These are phyloP conservation scores for Coniella lustricola DNA, from an alignment of 2,329 filamentous ascomycete genomes.

Conservation along the genomic window DNA sequence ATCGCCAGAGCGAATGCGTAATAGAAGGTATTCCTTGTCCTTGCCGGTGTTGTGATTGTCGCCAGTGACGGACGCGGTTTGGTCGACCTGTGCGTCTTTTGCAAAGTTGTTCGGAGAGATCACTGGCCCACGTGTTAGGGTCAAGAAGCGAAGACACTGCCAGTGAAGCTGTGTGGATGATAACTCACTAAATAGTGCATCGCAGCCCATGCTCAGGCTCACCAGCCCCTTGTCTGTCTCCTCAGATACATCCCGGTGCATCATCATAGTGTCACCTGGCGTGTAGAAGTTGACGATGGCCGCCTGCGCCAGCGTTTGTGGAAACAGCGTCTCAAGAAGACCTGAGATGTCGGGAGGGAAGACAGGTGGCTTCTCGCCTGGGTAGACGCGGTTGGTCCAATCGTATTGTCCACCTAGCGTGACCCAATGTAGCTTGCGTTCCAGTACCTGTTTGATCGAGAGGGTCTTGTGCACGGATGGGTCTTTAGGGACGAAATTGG, in stretches of 20 bases:
- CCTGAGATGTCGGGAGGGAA: conserved; percentile 69
- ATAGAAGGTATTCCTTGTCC: conserved; percentile 44
- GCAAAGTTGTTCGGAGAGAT: conserved; percentile 48
- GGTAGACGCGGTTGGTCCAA: conserved; percentile 85
- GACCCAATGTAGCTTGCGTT: conserved; percentile 82
- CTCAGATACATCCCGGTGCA: conserved; percentile 93
- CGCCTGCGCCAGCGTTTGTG: conserved; percentile 71
- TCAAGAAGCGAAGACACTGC: neutral
- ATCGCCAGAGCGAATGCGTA: conserved; percentile 77
- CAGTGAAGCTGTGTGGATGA: neutral
- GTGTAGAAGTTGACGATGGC: conserved; percentile 93
- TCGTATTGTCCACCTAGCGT: conserved; percentile 95
- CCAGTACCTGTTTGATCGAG: conserved; percentile 60
- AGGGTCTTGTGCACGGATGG: conserved; percentile 68
- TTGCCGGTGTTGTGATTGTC: no score
- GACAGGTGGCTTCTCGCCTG: conserved; percentile 54
- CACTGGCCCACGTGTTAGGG: conserved; percentile 3
- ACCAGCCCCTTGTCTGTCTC: conserved; percentile 70
- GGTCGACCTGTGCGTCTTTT: conserved; percentile 23
- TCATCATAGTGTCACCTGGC: conserved; percentile 81
- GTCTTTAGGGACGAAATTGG: conserved; percentile 61
- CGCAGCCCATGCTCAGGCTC: conserved; percentile 84
- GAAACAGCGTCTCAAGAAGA: conserved; percentile 66
- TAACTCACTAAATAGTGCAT: conserved; percentile 60
- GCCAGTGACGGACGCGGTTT: conserved; percentile 13